Evolutionary conservation across 2,329 filamentous ascomycete genomes (phyloP).

Genomic region (Lachnellula occidentalis): DNA sequence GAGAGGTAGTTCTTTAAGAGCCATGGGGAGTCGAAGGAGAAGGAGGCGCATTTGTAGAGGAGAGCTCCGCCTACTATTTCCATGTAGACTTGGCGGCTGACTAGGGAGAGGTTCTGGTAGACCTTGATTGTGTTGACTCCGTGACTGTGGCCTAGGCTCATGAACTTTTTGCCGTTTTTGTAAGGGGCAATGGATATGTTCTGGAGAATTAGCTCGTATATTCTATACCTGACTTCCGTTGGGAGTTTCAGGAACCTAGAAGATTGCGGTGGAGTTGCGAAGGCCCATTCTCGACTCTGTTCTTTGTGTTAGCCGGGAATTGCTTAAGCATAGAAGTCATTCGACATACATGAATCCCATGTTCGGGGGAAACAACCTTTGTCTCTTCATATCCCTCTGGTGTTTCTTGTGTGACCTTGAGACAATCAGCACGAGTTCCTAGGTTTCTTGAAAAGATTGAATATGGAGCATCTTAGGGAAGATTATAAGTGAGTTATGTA

Average conservation of each 20-base stretch:
- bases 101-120: neutral
- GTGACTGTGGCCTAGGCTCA: neutral
- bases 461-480: too few relatives aligned
- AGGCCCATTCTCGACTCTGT: conserved; percentile 10
- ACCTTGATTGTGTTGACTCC: neutral
- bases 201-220: conserved; percentile 4
- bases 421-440: neutral
- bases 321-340: neutral
- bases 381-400: neutral
- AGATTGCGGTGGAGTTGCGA: conserved; percentile 5
- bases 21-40: neutral
- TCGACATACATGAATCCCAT: conserved; percentile 15
- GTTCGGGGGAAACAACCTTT: conserved; percentile 7
- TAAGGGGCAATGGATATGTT: neutral
- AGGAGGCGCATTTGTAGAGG: conserved; percentile 2
- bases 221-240: conserved; percentile 5
- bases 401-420: conserved; percentile 1
- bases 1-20: conserved; percentile 8
- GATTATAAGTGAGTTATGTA: too few relatives aligned
- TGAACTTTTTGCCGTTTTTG: conserved; percentile 1
- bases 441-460: too few relatives aligned
- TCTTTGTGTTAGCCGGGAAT: neutral
- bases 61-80: conserved; percentile 11
- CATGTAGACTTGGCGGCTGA: conserved; percentile 13
- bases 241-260: conserved; percentile 3